Evolutionary conservation across 1,139 yeast species (phyloP).

Genomic region (Debaryomyces sp.): DNA sequence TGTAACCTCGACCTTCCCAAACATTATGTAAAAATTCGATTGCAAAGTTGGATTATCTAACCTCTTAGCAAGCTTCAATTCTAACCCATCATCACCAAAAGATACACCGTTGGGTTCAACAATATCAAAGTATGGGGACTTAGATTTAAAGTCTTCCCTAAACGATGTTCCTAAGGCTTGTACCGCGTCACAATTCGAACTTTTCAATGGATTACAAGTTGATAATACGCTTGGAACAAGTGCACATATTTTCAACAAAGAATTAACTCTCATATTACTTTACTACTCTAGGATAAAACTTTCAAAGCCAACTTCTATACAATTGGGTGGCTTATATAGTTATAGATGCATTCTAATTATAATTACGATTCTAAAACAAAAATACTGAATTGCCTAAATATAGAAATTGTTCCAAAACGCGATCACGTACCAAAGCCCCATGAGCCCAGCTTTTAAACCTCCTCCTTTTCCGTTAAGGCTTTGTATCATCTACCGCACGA

Average conservation of each 20-base stretch:
- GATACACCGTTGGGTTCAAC: constrained; percentile 28
- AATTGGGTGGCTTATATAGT: constrained; percentile 3
- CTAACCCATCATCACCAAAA: constrained; percentile 50
- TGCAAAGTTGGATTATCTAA: constrained; percentile 76
- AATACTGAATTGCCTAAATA: constrained; percentile 1
- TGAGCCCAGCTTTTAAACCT: neutral
- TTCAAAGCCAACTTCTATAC: neutral
- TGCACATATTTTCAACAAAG: constrained; percentile 4
- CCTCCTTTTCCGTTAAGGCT: constrained; percentile 20
- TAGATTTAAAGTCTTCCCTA: constrained; percentile 46
- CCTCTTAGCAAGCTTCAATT: constrained; percentile 57
- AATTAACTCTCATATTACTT: constrained; percentile 1
- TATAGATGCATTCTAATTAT: neutral
- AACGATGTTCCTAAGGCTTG: constrained; percentile 60
- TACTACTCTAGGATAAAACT: neutral
- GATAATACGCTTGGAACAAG: constrained; percentile 7
- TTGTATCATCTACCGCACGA: neutral
- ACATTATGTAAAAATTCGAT: constrained; percentile 83
- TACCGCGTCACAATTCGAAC: constrained; percentile 39
- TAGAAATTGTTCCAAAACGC: constrained; percentile 3
- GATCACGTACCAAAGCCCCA: neutral
- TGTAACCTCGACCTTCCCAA: constrained; percentile 76
- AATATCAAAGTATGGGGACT: constrained; percentile 43
- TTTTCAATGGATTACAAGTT: constrained; percentile 38
- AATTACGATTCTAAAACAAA: neutral